phyloP scores from a whole-genome alignment of 306 rosid genomes.

The Nissolia schottii region DNA sequence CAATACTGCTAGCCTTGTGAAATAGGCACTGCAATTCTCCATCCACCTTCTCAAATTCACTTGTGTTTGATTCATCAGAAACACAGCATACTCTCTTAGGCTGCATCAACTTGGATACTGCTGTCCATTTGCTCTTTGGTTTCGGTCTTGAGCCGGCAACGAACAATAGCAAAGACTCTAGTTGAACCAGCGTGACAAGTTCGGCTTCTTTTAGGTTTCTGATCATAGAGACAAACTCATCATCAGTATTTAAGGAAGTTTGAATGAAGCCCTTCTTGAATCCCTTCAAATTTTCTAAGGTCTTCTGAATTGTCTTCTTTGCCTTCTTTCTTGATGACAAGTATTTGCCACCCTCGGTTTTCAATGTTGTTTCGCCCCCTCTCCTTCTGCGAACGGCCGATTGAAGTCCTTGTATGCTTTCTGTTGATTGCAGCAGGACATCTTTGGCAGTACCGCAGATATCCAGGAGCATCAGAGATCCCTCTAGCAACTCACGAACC shows the following conservation, averaged over 20 bases:
- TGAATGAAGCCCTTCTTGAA: background rate
- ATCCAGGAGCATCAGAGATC: conserved; percentile 21
- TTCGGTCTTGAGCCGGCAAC: background rate
- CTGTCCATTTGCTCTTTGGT: conserved; percentile 13
- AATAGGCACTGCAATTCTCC: conserved; percentile 5
- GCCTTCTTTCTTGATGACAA: conserved; percentile 25
- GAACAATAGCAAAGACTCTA: conserved; percentile 12
- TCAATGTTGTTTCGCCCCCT: background rate
- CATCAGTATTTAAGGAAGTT: background rate
- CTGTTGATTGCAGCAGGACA: conserved; percentile 14
- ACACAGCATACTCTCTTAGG: conserved; percentile 21
- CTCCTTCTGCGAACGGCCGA: conserved; percentile 4
- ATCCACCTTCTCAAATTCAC: conserved; percentile 23
- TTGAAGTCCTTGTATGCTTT: conserved; percentile 22
- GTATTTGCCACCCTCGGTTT: conserved; percentile 16
- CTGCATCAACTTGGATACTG: conserved; percentile 23
- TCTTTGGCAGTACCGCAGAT: conserved; percentile 18
- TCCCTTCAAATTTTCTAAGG: conserved; percentile 9
- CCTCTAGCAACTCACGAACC: background rate
- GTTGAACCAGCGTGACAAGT: background rate
- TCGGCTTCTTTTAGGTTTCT: conserved; percentile 26
- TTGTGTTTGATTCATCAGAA: background rate
- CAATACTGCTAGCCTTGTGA: background rate
- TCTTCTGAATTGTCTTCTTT: conserved; percentile 30
- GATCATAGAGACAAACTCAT: conserved; percentile 7